A percentile compares a stretch with the other conserved stretches of the same genome.
These are phyloP conservation scores for Ettlia oleoabundans DNA, from an alignment of 139 green algal genomes.

Conservation along the genomic window DNA sequence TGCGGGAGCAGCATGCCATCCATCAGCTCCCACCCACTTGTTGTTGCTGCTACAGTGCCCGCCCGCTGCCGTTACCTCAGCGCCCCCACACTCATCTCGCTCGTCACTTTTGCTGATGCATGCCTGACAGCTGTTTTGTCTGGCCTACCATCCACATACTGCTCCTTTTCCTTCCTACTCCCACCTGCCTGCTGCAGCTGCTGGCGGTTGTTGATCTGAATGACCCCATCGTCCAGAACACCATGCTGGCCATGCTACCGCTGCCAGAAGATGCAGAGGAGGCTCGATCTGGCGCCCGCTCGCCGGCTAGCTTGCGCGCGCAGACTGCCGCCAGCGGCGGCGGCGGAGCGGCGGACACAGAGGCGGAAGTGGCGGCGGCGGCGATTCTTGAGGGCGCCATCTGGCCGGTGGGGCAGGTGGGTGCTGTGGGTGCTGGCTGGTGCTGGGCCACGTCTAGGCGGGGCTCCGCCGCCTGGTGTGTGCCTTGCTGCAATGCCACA, in stretches of 20 bases:
- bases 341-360: background rate
- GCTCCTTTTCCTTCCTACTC: background rate
- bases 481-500: too few species aligned
- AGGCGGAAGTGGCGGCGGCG: background rate
- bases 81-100: too few species aligned
- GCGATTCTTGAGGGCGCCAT: background rate
- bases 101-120: too few species aligned
- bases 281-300: background rate
- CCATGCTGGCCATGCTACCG: conserved; percentile 75
- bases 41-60: too few species aligned
- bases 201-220: conserved; percentile 66
- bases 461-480: too few species aligned
- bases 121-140: too few species aligned
- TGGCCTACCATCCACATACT: too few species aligned
- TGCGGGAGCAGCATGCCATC: too few species aligned
- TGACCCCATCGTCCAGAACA: conserved; percentile 69
- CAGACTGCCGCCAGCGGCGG: background rate
- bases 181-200: conserved; percentile 42
- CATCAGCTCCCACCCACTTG: too few species aligned
- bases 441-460: too few species aligned
- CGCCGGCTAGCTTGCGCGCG: background rate
- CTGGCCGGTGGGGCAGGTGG: conserved; percentile 49
- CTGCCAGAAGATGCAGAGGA: conserved; percentile 16
- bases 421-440: too few species aligned
- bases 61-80: too few species aligned